Conservation (phyloP, 148 eudicot species). For the Simmondsia chinensis region DNA sequence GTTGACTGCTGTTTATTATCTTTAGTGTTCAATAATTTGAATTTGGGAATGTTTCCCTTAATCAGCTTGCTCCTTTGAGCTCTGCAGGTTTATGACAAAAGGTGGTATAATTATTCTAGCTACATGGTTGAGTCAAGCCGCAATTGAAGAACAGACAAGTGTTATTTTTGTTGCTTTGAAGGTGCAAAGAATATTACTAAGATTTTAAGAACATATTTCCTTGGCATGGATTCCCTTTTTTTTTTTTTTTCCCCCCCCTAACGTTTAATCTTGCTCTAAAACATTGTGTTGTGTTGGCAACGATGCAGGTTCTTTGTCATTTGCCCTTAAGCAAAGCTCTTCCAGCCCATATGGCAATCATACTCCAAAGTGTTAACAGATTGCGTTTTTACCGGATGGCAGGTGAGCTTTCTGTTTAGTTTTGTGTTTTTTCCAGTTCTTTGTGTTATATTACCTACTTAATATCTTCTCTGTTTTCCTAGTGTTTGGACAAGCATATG, state of each 20-base stretch:
- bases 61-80: slow-evolving; percentile 1
- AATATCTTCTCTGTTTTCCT: too few species aligned
- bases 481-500: too few species aligned
- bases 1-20: background rate
- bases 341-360: slow-evolving; percentile 81
- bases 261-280: slow-evolving; percentile 5
- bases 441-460: too few species aligned
- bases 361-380: slow-evolving; percentile 80
- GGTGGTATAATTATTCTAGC: slow-evolving; percentile 91
- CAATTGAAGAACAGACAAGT: slow-evolving; percentile 86
- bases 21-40: background rate
- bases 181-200: too few species aligned
- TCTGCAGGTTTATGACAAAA: slow-evolving; percentile 65
- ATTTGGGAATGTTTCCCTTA: background rate
- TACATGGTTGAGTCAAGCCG: slow-evolving; percentile 90
- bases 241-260: too few species aligned
- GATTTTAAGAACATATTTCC: too few species aligned
- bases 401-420: slow-evolving; percentile 42
- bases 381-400: slow-evolving; percentile 68
- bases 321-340: slow-evolving; percentile 79
- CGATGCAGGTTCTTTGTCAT: slow-evolving; percentile 63
- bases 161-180: slow-evolving; percentile 58
- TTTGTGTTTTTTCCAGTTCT: background rate
- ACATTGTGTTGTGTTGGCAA: slow-evolving; percentile 7
- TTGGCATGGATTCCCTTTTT: too few species aligned